These are phyloP conservation scores for Tetrahymena thermophila DNA, from an alignment of 73 alveolate genomes.

Conservation along the genomic window DNA sequence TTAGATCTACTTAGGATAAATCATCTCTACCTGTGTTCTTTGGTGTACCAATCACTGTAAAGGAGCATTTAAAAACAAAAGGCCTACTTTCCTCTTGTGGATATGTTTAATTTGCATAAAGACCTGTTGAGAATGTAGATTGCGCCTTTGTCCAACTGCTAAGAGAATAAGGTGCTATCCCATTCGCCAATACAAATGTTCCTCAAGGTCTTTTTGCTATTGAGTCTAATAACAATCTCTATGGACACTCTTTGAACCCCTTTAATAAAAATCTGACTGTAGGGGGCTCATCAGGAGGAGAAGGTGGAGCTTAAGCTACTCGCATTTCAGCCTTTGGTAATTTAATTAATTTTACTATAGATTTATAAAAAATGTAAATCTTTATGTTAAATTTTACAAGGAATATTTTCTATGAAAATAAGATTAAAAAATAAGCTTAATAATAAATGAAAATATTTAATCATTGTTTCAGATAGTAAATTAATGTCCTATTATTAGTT, in stretches of 20 bases:
- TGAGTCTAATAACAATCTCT: conserved; percentile 34
- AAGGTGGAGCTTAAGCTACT: conserved; percentile 49
- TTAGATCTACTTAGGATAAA: background rate
- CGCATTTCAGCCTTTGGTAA: conserved; percentile 52
- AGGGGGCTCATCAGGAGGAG: conserved; percentile 74
- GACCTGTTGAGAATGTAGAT: conserved; percentile 9
- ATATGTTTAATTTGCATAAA: background rate
- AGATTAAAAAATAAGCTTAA: no score
- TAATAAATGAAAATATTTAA: no score
- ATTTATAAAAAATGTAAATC: no score
- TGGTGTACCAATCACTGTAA: background rate
- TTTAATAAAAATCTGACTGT: conserved; percentile 32
- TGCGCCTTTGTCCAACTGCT: conserved; percentile 19
- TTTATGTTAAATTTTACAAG: background rate
- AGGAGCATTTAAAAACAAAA: background rate
- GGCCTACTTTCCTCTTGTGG: background rate
- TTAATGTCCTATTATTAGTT: no score
- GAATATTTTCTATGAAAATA: no score
- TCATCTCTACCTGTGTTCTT: background rate
- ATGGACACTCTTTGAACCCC: conserved; percentile 37
- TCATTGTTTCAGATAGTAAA: no score
- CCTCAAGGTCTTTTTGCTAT: conserved; percentile 20
- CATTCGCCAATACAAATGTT: conserved; percentile 36
- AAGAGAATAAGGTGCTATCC: conserved; percentile 50
- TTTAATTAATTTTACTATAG: conserved; percentile 39